These are phyloP conservation scores for Kitagawia praeruptora DNA, from an alignment of 129 eudicot genomes.

Conservation along the genomic window DNA sequence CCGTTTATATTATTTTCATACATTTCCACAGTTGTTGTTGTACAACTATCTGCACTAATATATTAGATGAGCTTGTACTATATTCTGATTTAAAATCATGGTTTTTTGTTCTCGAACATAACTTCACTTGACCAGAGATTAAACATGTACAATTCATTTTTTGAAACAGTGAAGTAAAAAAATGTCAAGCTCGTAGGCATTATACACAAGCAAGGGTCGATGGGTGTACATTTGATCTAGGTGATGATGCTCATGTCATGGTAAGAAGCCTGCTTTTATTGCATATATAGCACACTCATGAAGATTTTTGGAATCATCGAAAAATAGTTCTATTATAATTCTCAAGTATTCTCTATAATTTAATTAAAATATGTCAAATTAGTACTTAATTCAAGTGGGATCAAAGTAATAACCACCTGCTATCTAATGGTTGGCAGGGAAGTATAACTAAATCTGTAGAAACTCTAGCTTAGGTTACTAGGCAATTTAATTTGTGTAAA, in stretches of 20 bases:
- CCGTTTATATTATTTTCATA: background rate
- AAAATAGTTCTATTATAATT: background rate
- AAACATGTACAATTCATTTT: background rate
- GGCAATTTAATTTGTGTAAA: background rate
- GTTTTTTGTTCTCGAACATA: background rate
- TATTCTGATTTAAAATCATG: background rate
- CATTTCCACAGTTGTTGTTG: background rate
- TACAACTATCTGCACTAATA: background rate
- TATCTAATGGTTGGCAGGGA: background rate
- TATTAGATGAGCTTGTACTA: no score
- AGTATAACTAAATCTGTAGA: no score
- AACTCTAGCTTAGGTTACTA: no score
- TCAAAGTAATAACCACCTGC: background rate
- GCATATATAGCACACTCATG: background rate
- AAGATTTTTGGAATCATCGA: background rate
- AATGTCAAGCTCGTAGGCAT: conserved; percentile 41
- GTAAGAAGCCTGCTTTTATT: conserved; percentile 10
- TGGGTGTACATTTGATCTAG: conserved; percentile 33
- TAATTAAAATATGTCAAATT: no score
- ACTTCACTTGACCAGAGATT: background rate
- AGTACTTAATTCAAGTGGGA: no score
- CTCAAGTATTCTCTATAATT: background rate
- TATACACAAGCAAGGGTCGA: conserved; percentile 49
- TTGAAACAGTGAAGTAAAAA: background rate
- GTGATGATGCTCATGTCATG: conserved; percentile 53